A percentile compares a stretch with the other conserved stretches of the same genome.
Evolutionary conservation across 2,329 filamentous ascomycete genomes (phyloP).

Genomic region (Alternaria sp.): DNA sequence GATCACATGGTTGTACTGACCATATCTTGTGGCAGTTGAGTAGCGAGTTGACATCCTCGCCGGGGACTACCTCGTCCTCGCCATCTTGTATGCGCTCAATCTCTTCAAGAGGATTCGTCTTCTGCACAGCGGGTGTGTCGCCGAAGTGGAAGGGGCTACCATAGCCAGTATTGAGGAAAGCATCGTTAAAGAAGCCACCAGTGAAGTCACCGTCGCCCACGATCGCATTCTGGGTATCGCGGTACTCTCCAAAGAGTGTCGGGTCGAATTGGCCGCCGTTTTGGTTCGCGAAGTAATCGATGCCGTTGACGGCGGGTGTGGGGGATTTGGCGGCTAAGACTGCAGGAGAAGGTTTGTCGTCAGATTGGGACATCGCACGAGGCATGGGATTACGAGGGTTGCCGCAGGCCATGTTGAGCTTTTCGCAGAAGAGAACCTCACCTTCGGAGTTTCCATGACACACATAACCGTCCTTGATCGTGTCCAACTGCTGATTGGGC

Average conservation of each 20-base stretch:
- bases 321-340: slow-evolving; percentile 42
- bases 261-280: slow-evolving; percentile 90
- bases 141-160: slow-evolving; percentile 78
- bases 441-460: slow-evolving; percentile 58
- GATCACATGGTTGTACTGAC: slow-evolving; percentile 61
- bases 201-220: slow-evolving; percentile 70
- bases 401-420: slow-evolving; percentile 63
- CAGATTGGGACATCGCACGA: slow-evolving; percentile 55
- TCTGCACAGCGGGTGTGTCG: slow-evolving; percentile 54
- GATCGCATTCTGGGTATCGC: slow-evolving; percentile 85
- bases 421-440: slow-evolving; percentile 62
- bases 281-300: slow-evolving; percentile 79
- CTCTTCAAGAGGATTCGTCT: slow-evolving; percentile 72
- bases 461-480: slow-evolving; percentile 49
- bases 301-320: slow-evolving; percentile 54
- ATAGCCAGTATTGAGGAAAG: slow-evolving; percentile 78
- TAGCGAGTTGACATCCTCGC: slow-evolving; percentile 66
- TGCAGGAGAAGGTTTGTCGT: slow-evolving; percentile 48
- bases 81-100: slow-evolving; percentile 78
- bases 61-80: slow-evolving; percentile 69
- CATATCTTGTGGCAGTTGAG: slow-evolving; percentile 92
- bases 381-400: slow-evolving; percentile 60
- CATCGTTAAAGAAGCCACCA: slow-evolving; percentile 76
- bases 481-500: slow-evolving; percentile 72
- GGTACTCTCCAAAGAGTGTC: slow-evolving; percentile 87